Conservation (phyloP, 495 filamentous ascomycete species). For the Neurospora intermedia region DNA sequence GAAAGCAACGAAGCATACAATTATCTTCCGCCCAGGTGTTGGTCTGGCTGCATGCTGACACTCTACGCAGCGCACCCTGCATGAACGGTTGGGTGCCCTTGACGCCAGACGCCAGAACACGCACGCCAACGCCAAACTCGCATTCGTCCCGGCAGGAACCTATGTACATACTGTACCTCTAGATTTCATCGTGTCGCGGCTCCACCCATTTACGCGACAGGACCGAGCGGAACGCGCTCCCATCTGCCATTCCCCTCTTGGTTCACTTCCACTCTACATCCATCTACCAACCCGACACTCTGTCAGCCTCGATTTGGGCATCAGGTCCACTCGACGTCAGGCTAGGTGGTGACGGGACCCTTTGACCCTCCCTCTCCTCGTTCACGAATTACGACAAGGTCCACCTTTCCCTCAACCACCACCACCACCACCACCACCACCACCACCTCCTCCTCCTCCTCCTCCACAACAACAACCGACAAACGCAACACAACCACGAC, state of each 20-base stretch:
- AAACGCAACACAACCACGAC: not conserved
- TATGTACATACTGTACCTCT: not conserved
- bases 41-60: not conserved
- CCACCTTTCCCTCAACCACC: constrained; percentile 1
- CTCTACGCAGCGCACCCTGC: not conserved
- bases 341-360: constrained; percentile 6
- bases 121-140: not conserved
- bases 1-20: not conserved
- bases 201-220: not conserved
- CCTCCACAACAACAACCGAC: not conserved
- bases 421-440: not conserved
- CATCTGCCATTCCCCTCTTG: not conserved
- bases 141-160: not conserved
- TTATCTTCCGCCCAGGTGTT: not conserved
- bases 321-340: constrained; percentile 9
- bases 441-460: not conserved
- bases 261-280: not conserved
- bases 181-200: not conserved
- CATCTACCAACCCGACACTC: constrained; percentile 1
- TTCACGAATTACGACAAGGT: not conserved
- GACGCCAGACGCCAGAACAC: not conserved
- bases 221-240: not conserved
- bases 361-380: not conserved
- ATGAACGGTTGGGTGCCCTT: not conserved
- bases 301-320: constrained; percentile 18